Evolutionary conservation across 371 early-diverging fungal genomes (phyloP).

Genomic region (Chytridium lagenaria): DNA sequence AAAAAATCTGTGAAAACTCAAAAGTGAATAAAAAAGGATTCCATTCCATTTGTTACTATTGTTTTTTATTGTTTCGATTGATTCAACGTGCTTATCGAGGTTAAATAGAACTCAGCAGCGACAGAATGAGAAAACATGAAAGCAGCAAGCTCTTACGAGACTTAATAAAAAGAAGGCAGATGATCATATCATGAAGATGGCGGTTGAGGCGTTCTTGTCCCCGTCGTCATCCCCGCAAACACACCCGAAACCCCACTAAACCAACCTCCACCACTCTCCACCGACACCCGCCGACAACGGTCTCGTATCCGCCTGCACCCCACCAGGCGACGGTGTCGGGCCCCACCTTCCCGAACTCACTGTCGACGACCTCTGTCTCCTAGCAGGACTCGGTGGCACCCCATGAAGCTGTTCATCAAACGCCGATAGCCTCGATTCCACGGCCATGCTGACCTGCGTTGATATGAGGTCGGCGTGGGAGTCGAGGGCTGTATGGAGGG

Average conservation of each 20-base stretch:
- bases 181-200: no score
- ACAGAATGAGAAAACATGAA: no score
- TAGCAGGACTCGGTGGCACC: neutral
- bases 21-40: no score
- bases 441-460: conserved; percentile 8
- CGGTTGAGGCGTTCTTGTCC: no score
- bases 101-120: no score
- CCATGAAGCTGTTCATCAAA: neutral
- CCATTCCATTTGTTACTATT: no score
- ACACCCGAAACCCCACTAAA: neutral
- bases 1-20: no score
- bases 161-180: no score
- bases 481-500: conserved; percentile 13
- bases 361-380: neutral
- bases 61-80: no score
- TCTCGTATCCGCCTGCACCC: neutral
- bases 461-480: conserved; percentile 22
- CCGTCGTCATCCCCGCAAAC: conserved; percentile 10
- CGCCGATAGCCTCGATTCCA: conserved; percentile 8
- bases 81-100: no score
- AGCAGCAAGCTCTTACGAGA: no score
- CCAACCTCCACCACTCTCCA: neutral
- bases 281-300: neutral
- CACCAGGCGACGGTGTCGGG: neutral
- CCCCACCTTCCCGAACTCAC: neutral